Percentiles rank a stretch among this genome's conserved stretches.
These are phyloP conservation scores for Moesziomyces aphidis DNA, from an alignment of 1,284 basidiomycete species.

Conservation along the genomic window DNA sequence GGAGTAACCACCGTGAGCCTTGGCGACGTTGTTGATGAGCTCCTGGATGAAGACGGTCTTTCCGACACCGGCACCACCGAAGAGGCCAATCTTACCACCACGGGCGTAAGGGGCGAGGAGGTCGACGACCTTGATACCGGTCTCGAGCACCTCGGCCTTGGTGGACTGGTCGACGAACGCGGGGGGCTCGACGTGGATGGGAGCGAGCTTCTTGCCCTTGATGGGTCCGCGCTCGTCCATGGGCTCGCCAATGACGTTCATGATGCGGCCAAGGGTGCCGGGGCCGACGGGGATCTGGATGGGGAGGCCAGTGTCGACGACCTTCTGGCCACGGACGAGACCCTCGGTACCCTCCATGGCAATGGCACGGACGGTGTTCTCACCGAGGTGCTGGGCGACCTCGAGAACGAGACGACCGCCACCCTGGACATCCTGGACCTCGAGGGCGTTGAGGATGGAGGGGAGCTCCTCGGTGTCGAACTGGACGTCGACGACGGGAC, in stretches of 20 bases:
- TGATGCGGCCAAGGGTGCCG: constrained; percentile 95
- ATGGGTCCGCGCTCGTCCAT: constrained; percentile 99
- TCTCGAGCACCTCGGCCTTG: constrained; percentile 96
- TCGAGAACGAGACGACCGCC: constrained; percentile 72
- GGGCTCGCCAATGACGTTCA: constrained; percentile 99
- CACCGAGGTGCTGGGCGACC: constrained; percentile 91
- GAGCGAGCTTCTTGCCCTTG: constrained; percentile 81
- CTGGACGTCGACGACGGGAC: constrained; percentile 97
- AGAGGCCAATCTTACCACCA: constrained; percentile 99
- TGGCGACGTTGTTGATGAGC: constrained; percentile 99
- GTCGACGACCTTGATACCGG: constrained; percentile 99
- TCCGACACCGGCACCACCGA: constrained; percentile 99
- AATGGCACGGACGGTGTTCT: constrained; percentile 85
- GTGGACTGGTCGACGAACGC: constrained; percentile 98
- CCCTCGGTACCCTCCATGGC: constrained; percentile 92
- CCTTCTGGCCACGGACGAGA: constrained; percentile 98
- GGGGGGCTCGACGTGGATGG: constrained; percentile 97
- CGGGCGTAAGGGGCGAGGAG: constrained; percentile 98
- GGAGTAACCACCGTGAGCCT: constrained; percentile 99
- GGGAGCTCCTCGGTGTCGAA: constrained; percentile 77
- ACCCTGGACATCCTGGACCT: constrained; percentile 90
- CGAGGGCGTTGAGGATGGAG: constrained; percentile 96
- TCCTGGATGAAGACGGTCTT: constrained; percentile 99
- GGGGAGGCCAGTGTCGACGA: constrained; percentile 94
- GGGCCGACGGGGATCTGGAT: constrained; percentile 96